Evolutionary conservation across 1,284 basidiomycete species (phyloP).

Genomic region (Cryptococcus wingfieldii): DNA sequence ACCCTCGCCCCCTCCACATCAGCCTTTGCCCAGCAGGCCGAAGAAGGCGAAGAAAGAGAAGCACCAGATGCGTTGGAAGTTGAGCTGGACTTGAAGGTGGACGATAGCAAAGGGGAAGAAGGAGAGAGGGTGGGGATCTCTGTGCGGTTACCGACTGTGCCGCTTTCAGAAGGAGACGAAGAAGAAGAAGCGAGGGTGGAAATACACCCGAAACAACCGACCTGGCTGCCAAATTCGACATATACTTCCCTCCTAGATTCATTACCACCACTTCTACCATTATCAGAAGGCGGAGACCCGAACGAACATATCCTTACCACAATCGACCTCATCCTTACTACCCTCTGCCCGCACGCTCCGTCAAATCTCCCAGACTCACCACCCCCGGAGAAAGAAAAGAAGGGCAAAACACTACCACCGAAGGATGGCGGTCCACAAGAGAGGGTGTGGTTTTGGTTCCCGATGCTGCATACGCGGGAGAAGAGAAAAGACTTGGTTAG

Average conservation of each 20-base stretch:
- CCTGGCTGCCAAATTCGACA: slow-evolving; percentile 16
- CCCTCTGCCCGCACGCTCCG: background rate
- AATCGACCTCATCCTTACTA: slow-evolving; percentile 20
- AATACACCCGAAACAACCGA: slow-evolving; percentile 23
- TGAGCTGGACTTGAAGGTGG: slow-evolving; percentile 4
- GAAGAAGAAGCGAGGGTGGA: slow-evolving; percentile 1
- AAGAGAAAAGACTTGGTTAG: slow-evolving; percentile 49
- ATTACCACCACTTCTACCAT: slow-evolving; percentile 1
- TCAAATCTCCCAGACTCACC: background rate
- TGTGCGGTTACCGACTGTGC: background rate
- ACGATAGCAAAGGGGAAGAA: slow-evolving; percentile 1
- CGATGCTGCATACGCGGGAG: slow-evolving; percentile 44
- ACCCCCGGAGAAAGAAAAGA: background rate
- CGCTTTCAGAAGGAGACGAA: background rate
- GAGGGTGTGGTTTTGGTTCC: slow-evolving; percentile 50
- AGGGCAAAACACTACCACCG: background rate
- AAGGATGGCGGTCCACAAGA: slow-evolving; percentile 14
- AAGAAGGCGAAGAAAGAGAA: background rate
- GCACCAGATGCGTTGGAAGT: slow-evolving; percentile 1
- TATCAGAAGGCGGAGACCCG: background rate
- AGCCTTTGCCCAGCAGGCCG: slow-evolving; percentile 8
- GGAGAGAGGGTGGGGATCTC: background rate
- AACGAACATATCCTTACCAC: slow-evolving; percentile 31
- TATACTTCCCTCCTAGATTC: slow-evolving; percentile 12
- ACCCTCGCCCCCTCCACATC: slow-evolving; percentile 14